Evolutionary conservation across 768 basidiomycete genomes (phyloP), one percentile per base, ranked within the genome.

Genomic region (Crassisporium funariophilum): DNA sequence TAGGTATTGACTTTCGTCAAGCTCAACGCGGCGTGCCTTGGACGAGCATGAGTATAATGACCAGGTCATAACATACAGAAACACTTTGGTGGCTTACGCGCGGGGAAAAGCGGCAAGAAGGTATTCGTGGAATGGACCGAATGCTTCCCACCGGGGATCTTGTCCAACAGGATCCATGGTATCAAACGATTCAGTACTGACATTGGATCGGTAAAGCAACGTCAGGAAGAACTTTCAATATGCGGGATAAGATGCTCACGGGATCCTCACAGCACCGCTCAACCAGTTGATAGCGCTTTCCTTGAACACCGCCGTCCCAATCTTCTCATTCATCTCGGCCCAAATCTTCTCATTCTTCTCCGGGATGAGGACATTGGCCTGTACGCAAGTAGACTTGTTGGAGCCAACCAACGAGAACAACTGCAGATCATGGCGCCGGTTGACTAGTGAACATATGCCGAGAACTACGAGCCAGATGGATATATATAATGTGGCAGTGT

Each of bases 1-100:
- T 86, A 88, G 0, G 81, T 86, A 62, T 91, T 90, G 56, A 93
- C 80, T 54, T 81, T 83, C 7, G 82, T 83, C 49, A 87, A 72
- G 22, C 73, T 58, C 35, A 91, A 71, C 7, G 64, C 75, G n/a
- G 70, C 38, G 61, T 88, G 82, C 9, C 85, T 88, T 25, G 13
- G 35, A 20, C 23, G 15, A 23, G 20, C 16, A 34, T 7, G 38
- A 36, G 34, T 13, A 44, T 39, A 24, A 33, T 41, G 20, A 8
- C 40, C 19, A 36, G 5, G 25, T 5, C 17, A 16, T 33, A 21
- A 46, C 12, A 10, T 19, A 31, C 13, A 40, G 23, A 24, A 41
- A n/a, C 17, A n/a, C 5, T 21, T 24, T 10, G 11, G 6, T 16
- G 15, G 66, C 88, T 74, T 76, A 79, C 61, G 83, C 70, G 9